Base-by-base conservation (phyloP, 345 rosid species). In the Heritiera fomes region DNA sequence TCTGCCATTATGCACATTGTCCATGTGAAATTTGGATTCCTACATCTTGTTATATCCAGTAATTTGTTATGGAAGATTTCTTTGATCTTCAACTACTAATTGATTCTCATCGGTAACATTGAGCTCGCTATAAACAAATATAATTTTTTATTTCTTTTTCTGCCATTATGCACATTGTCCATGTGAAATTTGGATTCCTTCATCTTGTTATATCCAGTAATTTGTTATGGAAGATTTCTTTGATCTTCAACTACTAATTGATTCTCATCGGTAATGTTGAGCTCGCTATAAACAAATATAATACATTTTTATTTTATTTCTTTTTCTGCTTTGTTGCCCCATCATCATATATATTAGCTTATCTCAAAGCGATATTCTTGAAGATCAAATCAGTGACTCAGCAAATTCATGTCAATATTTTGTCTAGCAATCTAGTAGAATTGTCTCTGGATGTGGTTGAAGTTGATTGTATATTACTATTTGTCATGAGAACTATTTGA, bases 61-160 rank as follows among this genome's bases (percentile, higher is more conserved):
- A 66, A 46, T 50, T 52, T 32, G 59, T 13, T 43, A 10, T 58
- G 55, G 78, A 72, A 47, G 40, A 61, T 66, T 58, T 79, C 60
- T 64, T 79, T 52, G 52, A 63, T 74, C 53, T 78, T 75, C 73
- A 55, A 76, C 13, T 14, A 20, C 7, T 38, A 68, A 77, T 20
- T 18, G 65, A 38, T 76, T 47, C 67, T 61, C 41, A 71, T 71
- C 47, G 8, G 47, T 3, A 34, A 34, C 5, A 1, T 53, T 53
- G 73, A 11, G 17, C 41, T 28, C 17, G 8, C 52, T 17, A 12
- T 69, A 41, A 69, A 23, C 34, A 11, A 46, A 46, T 69, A 40
- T 23, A 11, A 67, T 67, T 32, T 32, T 5, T 40, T 40, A 12
- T 32, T 30, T 61, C 15, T 30, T 32, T 34, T 32, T 14, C 5